Conservation (phyloP, 148 eudicot genomes). For the Camellia sinensis region DNA sequence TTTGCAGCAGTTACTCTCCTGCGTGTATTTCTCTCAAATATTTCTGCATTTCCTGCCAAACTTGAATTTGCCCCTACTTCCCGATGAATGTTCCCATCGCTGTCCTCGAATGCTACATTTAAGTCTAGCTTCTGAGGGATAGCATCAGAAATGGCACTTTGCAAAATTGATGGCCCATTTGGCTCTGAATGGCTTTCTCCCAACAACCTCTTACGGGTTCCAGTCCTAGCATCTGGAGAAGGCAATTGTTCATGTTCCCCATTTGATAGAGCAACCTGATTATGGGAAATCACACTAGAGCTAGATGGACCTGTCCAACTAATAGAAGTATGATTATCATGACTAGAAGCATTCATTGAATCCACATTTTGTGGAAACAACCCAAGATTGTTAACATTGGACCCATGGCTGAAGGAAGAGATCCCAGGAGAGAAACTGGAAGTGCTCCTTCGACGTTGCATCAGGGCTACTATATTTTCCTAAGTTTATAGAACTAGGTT, state of each 20-base stretch:
- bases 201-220: not conserved
- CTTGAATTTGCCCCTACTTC: not conserved
- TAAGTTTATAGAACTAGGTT: not conserved
- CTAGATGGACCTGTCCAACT: not conserved
- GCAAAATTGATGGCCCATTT: not conserved
- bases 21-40: not conserved
- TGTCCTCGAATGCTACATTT: not conserved
- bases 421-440: slow-evolving; percentile 43
- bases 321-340: not conserved
- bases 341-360: not conserved
- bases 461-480: slow-evolving; percentile 19
- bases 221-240: not conserved
- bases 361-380: not conserved
- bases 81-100: not conserved
- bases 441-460: slow-evolving; percentile 51
- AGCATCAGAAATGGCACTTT: slow-evolving; percentile 7
- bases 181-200: not conserved
- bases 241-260: not conserved
- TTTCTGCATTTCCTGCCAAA: slow-evolving; percentile 1
- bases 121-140: slow-evolving; percentile 9
- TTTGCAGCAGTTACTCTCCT: not conserved
- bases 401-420: slow-evolving; percentile 36
- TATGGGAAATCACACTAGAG: slow-evolving; percentile 17
- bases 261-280: not conserved
- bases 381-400: slow-evolving; percentile 21